A percentile compares a stretch with the other conserved stretches of the same genome.
phyloP scores from a whole-genome alignment of 2,329 filamentous ascomycete species.

The Bisporella sp. region DNA sequence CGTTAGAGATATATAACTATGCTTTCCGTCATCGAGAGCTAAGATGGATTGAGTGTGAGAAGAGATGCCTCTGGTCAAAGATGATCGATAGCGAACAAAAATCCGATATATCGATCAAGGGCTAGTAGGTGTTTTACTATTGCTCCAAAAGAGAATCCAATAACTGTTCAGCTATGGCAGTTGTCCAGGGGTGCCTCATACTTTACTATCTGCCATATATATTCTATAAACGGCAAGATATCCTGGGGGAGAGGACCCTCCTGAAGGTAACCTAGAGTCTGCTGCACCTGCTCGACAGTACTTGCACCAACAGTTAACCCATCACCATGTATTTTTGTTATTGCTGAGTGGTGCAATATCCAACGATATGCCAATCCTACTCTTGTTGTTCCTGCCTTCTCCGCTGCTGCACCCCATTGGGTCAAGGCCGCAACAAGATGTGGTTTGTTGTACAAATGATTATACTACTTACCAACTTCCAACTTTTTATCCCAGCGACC shows the following conservation, averaged over 20 bases:
- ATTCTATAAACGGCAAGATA: conserved; percentile 66
- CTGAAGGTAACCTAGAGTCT: conserved; percentile 51
- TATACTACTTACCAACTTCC: conserved; percentile 52
- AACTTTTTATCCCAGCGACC: conserved; percentile 43
- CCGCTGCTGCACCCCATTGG: conserved; percentile 58
- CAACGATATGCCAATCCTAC: conserved; percentile 71
- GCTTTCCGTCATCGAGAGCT: no score
- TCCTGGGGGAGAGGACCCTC: conserved; percentile 71
- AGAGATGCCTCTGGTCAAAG: no score
- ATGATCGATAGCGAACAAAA: no score
- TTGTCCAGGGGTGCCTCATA: no score
- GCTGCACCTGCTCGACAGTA: conserved; percentile 47
- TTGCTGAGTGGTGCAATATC: conserved; percentile 62
- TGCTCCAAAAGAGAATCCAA: no score
- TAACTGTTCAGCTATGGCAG: no score
- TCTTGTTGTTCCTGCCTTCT: conserved; percentile 61
- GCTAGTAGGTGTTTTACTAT: no score
- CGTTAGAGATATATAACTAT: no score
- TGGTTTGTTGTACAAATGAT: conserved; percentile 22
- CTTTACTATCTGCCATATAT: conserved; percentile 66
- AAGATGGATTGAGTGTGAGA: no score
- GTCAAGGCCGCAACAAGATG: conserved; percentile 58
- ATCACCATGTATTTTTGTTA: conserved; percentile 47
- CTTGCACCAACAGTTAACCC: conserved; percentile 55
- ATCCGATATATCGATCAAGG: no score